Evolutionary conservation across 495 filamentous ascomycete species (phyloP).

Genomic region (Podospora conica): DNA sequence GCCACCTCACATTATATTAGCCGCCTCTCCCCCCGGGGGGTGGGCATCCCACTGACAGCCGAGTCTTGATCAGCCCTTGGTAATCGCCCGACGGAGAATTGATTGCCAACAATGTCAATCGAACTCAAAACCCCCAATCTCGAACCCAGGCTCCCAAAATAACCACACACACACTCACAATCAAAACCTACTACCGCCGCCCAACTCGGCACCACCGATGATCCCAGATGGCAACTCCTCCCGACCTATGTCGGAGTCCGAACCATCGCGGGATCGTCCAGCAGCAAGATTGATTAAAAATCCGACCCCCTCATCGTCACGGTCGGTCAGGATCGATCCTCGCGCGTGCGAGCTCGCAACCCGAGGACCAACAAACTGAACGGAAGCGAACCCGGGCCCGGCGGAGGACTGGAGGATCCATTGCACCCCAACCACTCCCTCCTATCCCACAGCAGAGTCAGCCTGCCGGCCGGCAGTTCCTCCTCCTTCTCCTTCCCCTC

Average conservation of each 20-base stretch:
- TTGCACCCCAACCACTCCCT: background rate
- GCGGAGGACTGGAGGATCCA: no score
- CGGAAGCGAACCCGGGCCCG: background rate
- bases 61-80: background rate
- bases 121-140: background rate
- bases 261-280: background rate
- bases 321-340: no score
- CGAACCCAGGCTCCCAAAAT: background rate
- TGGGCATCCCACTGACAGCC: background rate
- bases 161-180: background rate
- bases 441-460: background rate
- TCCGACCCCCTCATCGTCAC: background rate
- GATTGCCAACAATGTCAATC: background rate
- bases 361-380: background rate
- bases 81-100: background rate
- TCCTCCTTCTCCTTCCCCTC: background rate
- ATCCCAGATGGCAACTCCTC: background rate
- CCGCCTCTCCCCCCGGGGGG: background rate
- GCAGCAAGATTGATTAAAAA: background rate
- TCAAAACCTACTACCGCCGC: background rate
- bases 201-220: background rate
- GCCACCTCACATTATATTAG: background rate
- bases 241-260: background rate
- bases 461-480: background rate
- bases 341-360: background rate